phyloP scores from a whole-genome alignment of 1,284 basidiomycete species.

The Rhodotorula sp. region DNA sequence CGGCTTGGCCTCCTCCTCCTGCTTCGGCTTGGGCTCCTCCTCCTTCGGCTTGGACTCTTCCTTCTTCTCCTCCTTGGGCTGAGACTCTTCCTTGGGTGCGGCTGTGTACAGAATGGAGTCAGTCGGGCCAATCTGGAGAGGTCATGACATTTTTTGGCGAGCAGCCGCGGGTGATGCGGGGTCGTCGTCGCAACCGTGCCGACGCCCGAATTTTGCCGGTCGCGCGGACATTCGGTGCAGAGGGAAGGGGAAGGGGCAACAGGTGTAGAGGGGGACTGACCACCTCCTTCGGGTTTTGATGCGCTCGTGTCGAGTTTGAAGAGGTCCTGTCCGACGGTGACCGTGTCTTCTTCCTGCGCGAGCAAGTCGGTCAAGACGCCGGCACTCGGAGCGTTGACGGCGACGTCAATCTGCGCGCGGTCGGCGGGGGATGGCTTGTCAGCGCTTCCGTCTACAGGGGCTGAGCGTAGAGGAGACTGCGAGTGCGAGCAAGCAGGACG shows the following conservation, averaged over 20 bases:
- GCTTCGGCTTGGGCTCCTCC: conserved; percentile 45
- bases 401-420: conserved; percentile 81
- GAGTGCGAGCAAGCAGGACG: too few species aligned
- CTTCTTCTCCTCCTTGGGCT: conserved; percentile 46
- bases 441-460: neutral
- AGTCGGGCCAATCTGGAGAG: neutral
- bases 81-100: neutral
- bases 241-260: neutral
- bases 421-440: conserved; percentile 20
- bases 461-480: neutral
- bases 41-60: conserved; percentile 46
- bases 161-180: neutral
- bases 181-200: neutral
- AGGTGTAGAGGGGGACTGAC: neutral
- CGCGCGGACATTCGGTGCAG: too few species aligned
- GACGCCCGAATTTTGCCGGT: too few species aligned
- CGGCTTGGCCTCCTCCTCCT: conserved; percentile 37
- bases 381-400: conserved; percentile 87
- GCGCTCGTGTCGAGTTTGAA: conserved; percentile 83
- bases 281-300: conserved; percentile 56
- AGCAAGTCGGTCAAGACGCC: conserved; percentile 86
- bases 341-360: conserved; percentile 89
- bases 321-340: conserved; percentile 90
- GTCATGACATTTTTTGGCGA: neutral
- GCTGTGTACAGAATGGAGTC: neutral